Evolutionary conservation across 805 yeast species (phyloP).

Genomic region (Yarrowia divulgata): DNA sequence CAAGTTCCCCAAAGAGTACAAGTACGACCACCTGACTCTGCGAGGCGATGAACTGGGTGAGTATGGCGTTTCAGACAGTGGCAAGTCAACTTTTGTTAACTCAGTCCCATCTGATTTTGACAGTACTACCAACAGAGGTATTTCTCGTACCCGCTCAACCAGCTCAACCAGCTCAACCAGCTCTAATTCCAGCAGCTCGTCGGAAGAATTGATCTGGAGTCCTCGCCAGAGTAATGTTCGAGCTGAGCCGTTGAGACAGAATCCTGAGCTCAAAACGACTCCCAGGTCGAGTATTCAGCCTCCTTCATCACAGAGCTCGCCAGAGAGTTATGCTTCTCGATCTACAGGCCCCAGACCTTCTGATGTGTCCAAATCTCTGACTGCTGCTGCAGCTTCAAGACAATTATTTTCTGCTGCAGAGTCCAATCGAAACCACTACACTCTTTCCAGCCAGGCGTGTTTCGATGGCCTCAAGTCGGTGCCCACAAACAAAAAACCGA

Average conservation of each 20-base stretch:
- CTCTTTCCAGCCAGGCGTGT: too few species aligned
- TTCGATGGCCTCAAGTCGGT: too few species aligned
- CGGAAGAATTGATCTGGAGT: background rate
- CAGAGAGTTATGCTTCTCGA: background rate
- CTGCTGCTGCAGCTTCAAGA: background rate
- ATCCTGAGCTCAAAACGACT: background rate
- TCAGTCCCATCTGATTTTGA: background rate
- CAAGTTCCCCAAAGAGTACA: background rate
- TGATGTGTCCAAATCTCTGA: background rate
- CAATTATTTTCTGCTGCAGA: background rate
- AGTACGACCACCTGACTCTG: slow-evolving; percentile 1
- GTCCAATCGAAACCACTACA: background rate
- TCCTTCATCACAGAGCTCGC: background rate
- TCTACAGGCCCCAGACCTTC: background rate
- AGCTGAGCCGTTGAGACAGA: background rate
- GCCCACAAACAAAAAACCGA: too few species aligned
- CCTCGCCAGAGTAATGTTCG: background rate
- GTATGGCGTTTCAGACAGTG: background rate
- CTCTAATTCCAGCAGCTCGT: background rate
- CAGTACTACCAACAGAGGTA: too few species aligned
- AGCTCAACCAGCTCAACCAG: background rate
- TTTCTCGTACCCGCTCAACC: background rate
- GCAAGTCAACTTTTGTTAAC: background rate
- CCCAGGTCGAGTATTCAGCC: background rate
- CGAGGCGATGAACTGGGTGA: background rate